Evolutionary conservation across 1,284 basidiomycete genomes (phyloP), one percentile per base, ranked within the genome.

Genomic region (Fomitopsis betulina): DNA sequence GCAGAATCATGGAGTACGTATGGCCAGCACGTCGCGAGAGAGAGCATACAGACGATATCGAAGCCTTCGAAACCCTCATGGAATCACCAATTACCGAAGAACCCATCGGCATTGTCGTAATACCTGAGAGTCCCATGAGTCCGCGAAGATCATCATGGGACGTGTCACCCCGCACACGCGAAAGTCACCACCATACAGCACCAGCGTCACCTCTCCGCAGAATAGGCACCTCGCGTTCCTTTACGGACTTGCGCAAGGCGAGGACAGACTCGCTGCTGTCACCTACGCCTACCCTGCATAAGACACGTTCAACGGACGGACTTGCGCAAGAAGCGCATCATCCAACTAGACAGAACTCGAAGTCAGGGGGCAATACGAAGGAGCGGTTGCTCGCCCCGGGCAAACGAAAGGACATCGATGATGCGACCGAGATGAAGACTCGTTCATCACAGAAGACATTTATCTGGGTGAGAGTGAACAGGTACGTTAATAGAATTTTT

Each of bases 1-100:
- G 82, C 25, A 82, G 87, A 60, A 89, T 98, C 63, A 87, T 94
- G 83, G 91, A 94, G 69, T 98, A 98, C 71, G 77, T 98, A 49
- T 98, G 85, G 85, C 89, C 89, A 5, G 79, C 81, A 42, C 79
- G 87, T 43, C 78, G 79, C 59, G 71, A 79, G 43, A 73, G 81
- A 63, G 71, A 77, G 52, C 65, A 72, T 54, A 60, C 64, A 53
- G 64, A 74, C 56, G 65, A 60, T 60, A 67, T 35, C 62, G 70
- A 60, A 42, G 55, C 58, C 17, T 65, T 62, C 59, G 60, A 57
- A 15, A 40, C 33, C 9, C 38, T 45, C 15, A 40, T 38, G 23
- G 55, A 60, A n/a, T 54, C 55, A 17, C 56, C 56, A 13, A 23
- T 54, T 4, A 19, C 52, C 10, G 35, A 43, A 25, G 59, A 57